A percentile compares a stretch with the other conserved stretches of the same genome.
These are phyloP conservation scores for Globisporangium acanthophoron DNA, from an alignment of 352 stramenopile species.

Conservation along the genomic window DNA sequence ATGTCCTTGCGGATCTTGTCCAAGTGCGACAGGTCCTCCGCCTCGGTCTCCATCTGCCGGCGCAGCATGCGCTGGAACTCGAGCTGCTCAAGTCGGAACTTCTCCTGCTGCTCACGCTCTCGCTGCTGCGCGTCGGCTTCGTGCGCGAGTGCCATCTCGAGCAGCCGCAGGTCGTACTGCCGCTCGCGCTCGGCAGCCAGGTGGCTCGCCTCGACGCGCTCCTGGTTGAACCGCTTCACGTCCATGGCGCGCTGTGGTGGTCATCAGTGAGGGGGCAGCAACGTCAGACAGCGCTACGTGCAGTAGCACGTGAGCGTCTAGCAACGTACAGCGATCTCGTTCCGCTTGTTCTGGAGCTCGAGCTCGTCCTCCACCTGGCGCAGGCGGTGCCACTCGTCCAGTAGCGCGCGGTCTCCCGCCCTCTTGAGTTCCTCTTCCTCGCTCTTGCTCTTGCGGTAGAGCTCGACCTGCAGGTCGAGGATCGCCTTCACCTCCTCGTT, in stretches of 20 bases:
- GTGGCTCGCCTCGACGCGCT: constrained; percentile 47
- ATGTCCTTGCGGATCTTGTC: constrained; percentile 78
- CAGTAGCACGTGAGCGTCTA: not conserved
- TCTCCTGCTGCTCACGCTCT: constrained; percentile 57
- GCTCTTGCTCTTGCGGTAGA: constrained; percentile 38
- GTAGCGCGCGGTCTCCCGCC: constrained; percentile 42
- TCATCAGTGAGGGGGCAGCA: not conserved
- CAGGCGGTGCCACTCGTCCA: constrained; percentile 56
- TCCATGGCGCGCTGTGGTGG: constrained; percentile 42
- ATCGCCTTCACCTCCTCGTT: constrained; percentile 74
- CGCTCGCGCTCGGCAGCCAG: constrained; percentile 42
- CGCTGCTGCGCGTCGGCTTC: constrained; percentile 52
- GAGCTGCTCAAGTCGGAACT: constrained; percentile 64
- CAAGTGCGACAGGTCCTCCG: constrained; percentile 55
- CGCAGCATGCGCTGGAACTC: constrained; percentile 72
- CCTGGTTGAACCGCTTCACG: constrained; percentile 70
- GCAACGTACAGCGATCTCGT: constrained; percentile 38
- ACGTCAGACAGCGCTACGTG: not conserved
- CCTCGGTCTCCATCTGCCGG: constrained; percentile 68
- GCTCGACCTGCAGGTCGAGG: constrained; percentile 66
- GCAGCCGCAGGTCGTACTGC: constrained; percentile 54
- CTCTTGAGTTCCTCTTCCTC: constrained; percentile 38
- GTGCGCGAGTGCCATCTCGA: constrained; percentile 51
- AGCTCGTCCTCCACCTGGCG: constrained; percentile 61
- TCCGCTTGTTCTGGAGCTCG: constrained; percentile 37